Evolutionary conservation across 768 basidiomycete genomes (phyloP).

Genomic region (Gautieria morchelliformis): DNA sequence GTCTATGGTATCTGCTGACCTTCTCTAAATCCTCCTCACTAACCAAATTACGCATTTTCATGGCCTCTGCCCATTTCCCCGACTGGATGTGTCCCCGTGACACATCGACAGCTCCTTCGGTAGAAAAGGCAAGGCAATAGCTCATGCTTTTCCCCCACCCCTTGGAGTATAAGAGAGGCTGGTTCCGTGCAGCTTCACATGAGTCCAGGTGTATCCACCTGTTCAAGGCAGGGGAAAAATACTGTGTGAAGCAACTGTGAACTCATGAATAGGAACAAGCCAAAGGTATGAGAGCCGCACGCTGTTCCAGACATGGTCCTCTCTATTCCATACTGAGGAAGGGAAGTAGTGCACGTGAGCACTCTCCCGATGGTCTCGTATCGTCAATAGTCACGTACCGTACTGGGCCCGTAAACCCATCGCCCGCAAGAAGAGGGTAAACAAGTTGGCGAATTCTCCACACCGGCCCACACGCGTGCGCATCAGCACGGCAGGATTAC

Average conservation of each 20-base stretch:
- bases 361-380: not conserved
- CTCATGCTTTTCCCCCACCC: slow-evolving; percentile 33
- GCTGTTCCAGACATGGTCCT: slow-evolving; percentile 32
- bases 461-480: slow-evolving; percentile 18
- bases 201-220: slow-evolving; percentile 34
- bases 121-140: slow-evolving; percentile 19
- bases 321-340: slow-evolving; percentile 19
- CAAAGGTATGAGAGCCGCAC: not conserved
- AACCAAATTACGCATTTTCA: slow-evolving; percentile 8
- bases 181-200: slow-evolving; percentile 26
- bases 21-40: slow-evolving; percentile 15
- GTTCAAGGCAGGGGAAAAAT: slow-evolving; percentile 15
- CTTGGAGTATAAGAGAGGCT: slow-evolving; percentile 27
- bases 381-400: slow-evolving; percentile 6
- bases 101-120: slow-evolving; percentile 18
- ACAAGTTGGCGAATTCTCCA: slow-evolving; percentile 31
- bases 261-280: not conserved
- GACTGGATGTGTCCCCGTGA: slow-evolving; percentile 12
- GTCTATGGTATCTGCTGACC: slow-evolving; percentile 11
- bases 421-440: slow-evolving; percentile 26
- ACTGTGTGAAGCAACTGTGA: slow-evolving; percentile 6
- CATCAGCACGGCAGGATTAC: slow-evolving; percentile 20
- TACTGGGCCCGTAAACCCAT: slow-evolving; percentile 25
- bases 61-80: slow-evolving; percentile 5
- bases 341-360: slow-evolving; percentile 2